Conservation (phyloP, 768 basidiomycete genomes). For the Leucocoprinus leucothites region DNA sequence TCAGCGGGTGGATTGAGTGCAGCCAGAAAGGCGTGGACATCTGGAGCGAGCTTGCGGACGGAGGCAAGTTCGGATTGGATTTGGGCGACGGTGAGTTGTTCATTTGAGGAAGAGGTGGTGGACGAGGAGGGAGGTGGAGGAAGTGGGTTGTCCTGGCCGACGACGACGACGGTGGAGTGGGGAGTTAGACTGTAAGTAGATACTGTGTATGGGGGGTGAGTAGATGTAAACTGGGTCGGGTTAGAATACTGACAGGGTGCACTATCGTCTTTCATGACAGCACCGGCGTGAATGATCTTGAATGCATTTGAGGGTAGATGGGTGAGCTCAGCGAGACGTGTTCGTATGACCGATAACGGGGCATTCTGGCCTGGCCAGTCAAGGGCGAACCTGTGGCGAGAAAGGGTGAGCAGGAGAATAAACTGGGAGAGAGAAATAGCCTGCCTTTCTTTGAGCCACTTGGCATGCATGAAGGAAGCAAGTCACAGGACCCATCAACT, state of each 20-base stretch:
- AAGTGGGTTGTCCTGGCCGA: conserved; percentile 37
- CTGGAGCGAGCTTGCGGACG: conserved; percentile 55
- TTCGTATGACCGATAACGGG: conserved; percentile 54
- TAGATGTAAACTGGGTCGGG: not conserved
- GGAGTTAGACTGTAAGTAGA: conserved; percentile 72
- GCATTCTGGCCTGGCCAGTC: conserved; percentile 58
- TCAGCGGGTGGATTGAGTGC: conserved; percentile 16
- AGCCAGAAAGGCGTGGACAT: conserved; percentile 53
- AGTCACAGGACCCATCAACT: conserved; percentile 9
- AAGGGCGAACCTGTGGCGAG: conserved; percentile 33
- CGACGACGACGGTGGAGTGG: conserved; percentile 67
- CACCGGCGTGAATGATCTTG: conserved; percentile 88
- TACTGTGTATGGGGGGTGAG: conserved; percentile 40
- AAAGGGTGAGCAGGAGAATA: not conserved
- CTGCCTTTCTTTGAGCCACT: conserved; percentile 38
- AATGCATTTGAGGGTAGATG: conserved; percentile 67
- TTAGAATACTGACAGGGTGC: conserved; percentile 48
- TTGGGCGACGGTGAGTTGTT: conserved; percentile 46
- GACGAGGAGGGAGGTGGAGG: conserved; percentile 19
- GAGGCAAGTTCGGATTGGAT: conserved; percentile 54
- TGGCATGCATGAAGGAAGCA: conserved; percentile 23
- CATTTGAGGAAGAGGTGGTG: conserved; percentile 32
- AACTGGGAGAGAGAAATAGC: not conserved
- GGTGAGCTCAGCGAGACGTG: conserved; percentile 68
- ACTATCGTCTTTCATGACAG: conserved; percentile 82